A percentile compares a stretch with the other conserved stretches of the same genome.
These are phyloP conservation scores for Dimargaris cristalligena DNA, from an alignment of 192 early-diverging fungal species.

Conservation along the genomic window DNA sequence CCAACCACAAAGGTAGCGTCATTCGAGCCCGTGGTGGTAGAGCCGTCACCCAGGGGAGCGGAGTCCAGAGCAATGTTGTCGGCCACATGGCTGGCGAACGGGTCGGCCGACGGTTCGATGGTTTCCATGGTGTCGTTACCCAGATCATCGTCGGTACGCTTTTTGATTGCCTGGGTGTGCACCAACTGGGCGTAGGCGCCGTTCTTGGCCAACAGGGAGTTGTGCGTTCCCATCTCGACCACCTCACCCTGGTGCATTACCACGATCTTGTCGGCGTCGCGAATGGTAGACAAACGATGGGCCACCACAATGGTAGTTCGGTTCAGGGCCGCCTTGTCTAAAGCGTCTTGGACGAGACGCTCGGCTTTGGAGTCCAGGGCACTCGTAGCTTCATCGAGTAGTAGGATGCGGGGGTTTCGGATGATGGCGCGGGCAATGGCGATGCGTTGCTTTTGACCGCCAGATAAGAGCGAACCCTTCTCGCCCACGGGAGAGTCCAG, in stretches of 20 bases:
- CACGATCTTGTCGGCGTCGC: slow-evolving; percentile 69
- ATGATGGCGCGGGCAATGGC: slow-evolving; percentile 87
- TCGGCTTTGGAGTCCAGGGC: slow-evolving; percentile 72
- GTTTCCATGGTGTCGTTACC: slow-evolving; percentile 16
- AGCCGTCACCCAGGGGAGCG: too few species aligned
- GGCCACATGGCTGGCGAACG: too few species aligned
- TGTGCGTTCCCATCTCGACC: slow-evolving; percentile 62
- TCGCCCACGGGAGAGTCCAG: slow-evolving; percentile 87
- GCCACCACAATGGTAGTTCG: slow-evolving; percentile 88
- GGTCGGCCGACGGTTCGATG: too few species aligned
- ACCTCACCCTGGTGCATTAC: slow-evolving; percentile 57
- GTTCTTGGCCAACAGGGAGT: slow-evolving; percentile 42
- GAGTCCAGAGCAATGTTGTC: too few species aligned
- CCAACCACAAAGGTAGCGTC: too few species aligned
- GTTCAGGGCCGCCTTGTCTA: slow-evolving; percentile 53
- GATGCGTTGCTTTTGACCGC: slow-evolving; percentile 93
- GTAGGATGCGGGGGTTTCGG: slow-evolving; percentile 69
- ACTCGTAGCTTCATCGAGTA: slow-evolving; percentile 80
- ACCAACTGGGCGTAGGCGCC: slow-evolving; percentile 53
- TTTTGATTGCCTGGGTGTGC: slow-evolving; percentile 42
- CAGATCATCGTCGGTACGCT: slow-evolving; percentile 15
- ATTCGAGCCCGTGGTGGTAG: too few species aligned
- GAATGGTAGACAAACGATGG: slow-evolving; percentile 77
- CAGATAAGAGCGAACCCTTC: slow-evolving; percentile 58
- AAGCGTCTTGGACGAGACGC: slow-evolving; percentile 62